phyloP scores from a whole-genome alignment of 78 protist species.

The Protostelium mycophagum region DNA sequence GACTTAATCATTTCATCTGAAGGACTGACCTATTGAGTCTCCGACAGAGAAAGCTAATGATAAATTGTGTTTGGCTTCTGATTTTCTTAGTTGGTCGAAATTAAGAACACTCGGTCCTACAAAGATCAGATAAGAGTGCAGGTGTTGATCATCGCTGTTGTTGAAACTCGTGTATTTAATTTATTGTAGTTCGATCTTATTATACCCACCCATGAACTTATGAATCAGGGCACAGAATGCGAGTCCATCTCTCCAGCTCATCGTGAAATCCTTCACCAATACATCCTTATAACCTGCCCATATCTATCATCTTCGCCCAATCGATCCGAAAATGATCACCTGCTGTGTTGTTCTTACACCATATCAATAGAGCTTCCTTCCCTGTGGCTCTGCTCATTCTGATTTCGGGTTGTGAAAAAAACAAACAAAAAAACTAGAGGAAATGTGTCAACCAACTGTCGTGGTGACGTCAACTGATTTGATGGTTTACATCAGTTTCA shows the following conservation, averaged over 20 bases:
- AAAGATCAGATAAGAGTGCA: background rate
- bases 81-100: background rate
- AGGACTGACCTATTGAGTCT: background rate
- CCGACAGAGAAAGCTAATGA: background rate
- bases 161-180: too few species aligned
- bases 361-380: background rate
- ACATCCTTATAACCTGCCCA: conserved; percentile 47
- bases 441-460: too few species aligned
- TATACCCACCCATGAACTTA: background rate
- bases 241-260: conserved; percentile 60
- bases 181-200: background rate
- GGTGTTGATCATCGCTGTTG: background rate
- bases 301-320: too few species aligned
- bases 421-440: too few species aligned
- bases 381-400: background rate
- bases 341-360: background rate
- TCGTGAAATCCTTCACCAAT: conserved; percentile 27
- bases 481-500: too few species aligned
- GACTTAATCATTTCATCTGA: background rate
- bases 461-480: too few species aligned
- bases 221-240: conserved; percentile 68
- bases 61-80: conserved; percentile 35
- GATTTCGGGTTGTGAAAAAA: too few species aligned
- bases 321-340: background rate
- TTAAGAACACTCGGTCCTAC: background rate